These are phyloP conservation scores for Mortierella hygrophila DNA, from an alignment of 192 early-diverging fungal species.

Conservation along the genomic window DNA sequence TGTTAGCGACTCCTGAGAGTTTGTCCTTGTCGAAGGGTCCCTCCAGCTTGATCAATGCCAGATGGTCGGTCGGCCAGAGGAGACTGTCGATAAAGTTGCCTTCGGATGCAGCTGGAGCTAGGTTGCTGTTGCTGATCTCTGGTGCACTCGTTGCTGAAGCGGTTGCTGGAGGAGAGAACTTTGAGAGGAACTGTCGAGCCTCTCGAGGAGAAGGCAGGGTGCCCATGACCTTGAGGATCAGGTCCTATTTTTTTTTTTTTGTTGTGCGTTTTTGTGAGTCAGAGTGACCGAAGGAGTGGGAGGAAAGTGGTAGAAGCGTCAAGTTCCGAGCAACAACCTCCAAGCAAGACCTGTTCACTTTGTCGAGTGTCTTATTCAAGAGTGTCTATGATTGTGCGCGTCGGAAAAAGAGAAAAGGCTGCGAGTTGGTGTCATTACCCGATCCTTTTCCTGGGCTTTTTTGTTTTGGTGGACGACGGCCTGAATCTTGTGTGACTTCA, in stretches of 20 bases:
- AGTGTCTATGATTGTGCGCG: too few species aligned
- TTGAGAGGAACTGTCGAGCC: constrained; percentile 70
- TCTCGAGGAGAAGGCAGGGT: constrained; percentile 73
- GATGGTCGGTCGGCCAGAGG: constrained; percentile 59
- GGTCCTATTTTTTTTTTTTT: constrained; percentile 55
- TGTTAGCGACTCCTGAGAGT: constrained; percentile 60
- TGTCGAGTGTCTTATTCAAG: neutral
- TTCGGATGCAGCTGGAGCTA: neutral
- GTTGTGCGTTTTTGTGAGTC: constrained; percentile 8
- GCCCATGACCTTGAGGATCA: constrained; percentile 72
- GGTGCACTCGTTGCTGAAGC: constrained; percentile 7
- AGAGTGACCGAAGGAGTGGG: constrained; percentile 4
- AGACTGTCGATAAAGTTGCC: constrained; percentile 60
- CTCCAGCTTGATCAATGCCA: constrained; percentile 72
- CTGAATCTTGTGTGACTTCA: constrained; percentile 43
- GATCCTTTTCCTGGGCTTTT: constrained; percentile 43
- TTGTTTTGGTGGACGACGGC: constrained; percentile 26
- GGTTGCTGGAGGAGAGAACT: constrained; percentile 54
- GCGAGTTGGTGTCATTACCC: constrained; percentile 23
- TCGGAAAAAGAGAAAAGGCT: constrained; percentile 1
- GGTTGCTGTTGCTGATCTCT: neutral
- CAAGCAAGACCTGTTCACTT: neutral
- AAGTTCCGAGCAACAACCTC: neutral
- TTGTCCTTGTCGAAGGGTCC: constrained; percentile 59
- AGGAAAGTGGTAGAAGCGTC: neutral